Evolutionary conservation across 31 red algal species (phyloP).

Genomic region (Odonthalia washingtoniensis): DNA sequence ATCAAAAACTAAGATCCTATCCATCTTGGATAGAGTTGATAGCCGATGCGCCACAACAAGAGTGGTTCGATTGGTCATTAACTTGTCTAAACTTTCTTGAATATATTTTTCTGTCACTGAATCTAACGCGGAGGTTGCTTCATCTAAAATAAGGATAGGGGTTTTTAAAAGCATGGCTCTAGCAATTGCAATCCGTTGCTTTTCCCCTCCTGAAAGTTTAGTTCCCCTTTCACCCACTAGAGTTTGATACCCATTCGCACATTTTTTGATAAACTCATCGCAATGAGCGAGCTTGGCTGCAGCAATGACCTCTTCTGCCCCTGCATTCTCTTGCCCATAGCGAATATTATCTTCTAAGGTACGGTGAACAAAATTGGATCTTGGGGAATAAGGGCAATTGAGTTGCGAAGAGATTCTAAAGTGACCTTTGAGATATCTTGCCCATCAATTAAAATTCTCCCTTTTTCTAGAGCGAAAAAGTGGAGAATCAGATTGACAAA

Average conservation of each 20-base stretch:
- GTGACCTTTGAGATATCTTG: constrained; percentile 69
- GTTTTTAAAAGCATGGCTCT: constrained; percentile 91
- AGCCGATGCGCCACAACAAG: constrained; percentile 95
- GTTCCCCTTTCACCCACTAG: constrained; percentile 93
- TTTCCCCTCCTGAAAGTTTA: constrained; percentile 90
- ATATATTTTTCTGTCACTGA: constrained; percentile 73
- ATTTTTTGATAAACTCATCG: constrained; percentile 84
- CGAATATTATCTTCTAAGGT: constrained; percentile 94
- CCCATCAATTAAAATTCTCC: constrained; percentile 83
- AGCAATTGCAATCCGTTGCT: constrained; percentile 95
- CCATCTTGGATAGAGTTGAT: constrained; percentile 80
- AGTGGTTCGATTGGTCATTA: constrained; percentile 63
- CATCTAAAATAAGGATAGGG: constrained; percentile 84
- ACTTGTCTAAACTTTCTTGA: constrained; percentile 66
- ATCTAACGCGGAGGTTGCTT: constrained; percentile 92
- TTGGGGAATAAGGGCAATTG: constrained; percentile 82
- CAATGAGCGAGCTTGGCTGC: constrained; percentile 87
- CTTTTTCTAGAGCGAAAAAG: constrained; percentile 74
- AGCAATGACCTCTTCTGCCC: constrained; percentile 80
- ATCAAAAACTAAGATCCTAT: constrained; percentile 82
- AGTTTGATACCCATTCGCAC: constrained; percentile 86
- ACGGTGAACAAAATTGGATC: constrained; percentile 70
- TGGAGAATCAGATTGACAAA: constrained; percentile 74
- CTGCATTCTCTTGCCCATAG: constrained; percentile 83
- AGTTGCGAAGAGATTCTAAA: constrained; percentile 62